Evolutionary conservation across 1,139 yeast species (phyloP).

Genomic region (Eremothecium coryli): DNA sequence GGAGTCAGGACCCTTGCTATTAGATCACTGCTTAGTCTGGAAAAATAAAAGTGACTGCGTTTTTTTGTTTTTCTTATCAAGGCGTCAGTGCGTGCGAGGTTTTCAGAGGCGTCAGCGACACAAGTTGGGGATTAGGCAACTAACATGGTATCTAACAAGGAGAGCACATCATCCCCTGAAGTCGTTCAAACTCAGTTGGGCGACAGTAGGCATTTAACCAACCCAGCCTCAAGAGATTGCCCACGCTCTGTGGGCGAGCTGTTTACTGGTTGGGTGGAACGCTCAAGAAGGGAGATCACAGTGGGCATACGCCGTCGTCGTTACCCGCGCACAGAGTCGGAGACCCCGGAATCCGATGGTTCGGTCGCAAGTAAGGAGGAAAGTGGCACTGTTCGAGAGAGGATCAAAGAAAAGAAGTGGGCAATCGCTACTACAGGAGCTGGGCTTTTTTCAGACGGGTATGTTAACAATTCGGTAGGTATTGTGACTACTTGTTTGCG

Average conservation of each 20-base stretch:
- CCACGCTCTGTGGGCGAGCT: conserved; percentile 36
- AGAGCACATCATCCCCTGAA: too few relatives aligned
- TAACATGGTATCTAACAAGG: too few relatives aligned
- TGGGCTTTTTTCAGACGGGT: conserved; percentile 85
- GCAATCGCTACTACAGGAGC: conserved; percentile 86
- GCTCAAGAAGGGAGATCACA: conserved; percentile 30
- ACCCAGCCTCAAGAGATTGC: conserved; percentile 37
- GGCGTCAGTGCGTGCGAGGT: too few relatives aligned
- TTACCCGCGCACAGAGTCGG: not conserved
- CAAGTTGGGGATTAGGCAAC: too few relatives aligned
- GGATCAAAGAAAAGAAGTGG: conserved; percentile 38
- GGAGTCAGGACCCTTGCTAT: too few relatives aligned
- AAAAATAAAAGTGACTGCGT: too few relatives aligned
- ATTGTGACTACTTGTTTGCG: conserved; percentile 63
- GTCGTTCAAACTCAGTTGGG: too few relatives aligned
- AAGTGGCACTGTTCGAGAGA: conserved; percentile 7
- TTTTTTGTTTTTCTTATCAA: too few relatives aligned
- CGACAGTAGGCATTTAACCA: conserved; percentile 16
- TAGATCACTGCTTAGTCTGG: too few relatives aligned
- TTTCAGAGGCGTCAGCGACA: too few relatives aligned
- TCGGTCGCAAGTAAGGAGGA: conserved; percentile 7
- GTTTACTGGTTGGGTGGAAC: conserved; percentile 35
- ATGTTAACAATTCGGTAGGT: conserved; percentile 74
- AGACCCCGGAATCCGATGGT: not conserved
- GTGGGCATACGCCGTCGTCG: not conserved